Conservation (phyloP, 495 filamentous ascomycete genomes). For the Penicillium daleae region DNA sequence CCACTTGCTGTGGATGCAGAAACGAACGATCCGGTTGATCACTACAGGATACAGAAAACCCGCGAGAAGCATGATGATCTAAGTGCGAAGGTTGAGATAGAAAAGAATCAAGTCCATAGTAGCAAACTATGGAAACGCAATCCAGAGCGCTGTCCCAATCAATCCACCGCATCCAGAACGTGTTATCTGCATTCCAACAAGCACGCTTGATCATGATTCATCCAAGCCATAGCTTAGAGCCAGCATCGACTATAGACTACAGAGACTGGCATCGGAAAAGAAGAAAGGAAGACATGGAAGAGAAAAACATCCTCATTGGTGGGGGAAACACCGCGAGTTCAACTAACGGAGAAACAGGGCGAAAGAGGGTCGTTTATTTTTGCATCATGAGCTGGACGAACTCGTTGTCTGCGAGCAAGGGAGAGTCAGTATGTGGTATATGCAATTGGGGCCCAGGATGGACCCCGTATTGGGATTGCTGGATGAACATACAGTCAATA, state of each 20-base stretch:
- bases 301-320: constrained; percentile 30
- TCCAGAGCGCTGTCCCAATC: constrained; percentile 17
- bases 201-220: constrained; percentile 39
- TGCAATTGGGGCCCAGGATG: not conserved
- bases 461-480: not conserved
- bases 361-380: constrained; percentile 67
- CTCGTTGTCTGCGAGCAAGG: constrained; percentile 78
- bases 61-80: not conserved
- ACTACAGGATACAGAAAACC: not conserved
- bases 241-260: constrained; percentile 39
- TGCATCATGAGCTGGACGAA: constrained; percentile 99
- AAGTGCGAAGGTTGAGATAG: not conserved
- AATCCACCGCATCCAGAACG: constrained; percentile 15
- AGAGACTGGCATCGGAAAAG: constrained; percentile 25
- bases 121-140: constrained; percentile 15
- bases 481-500: constrained; percentile 78
- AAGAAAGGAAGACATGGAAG: constrained; percentile 24
- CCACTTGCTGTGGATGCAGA: not conserved
- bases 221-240: constrained; percentile 31
- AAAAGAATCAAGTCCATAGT: constrained; percentile 16
- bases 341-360: constrained; percentile 38
- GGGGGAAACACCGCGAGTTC: constrained; percentile 29
- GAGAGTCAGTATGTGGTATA: constrained; percentile 17
- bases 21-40: no score
- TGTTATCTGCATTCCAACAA: constrained; percentile 31